phyloP scores from a whole-genome alignment of 2,329 filamentous ascomycete species.

The Trichoderma brevicompactum region DNA sequence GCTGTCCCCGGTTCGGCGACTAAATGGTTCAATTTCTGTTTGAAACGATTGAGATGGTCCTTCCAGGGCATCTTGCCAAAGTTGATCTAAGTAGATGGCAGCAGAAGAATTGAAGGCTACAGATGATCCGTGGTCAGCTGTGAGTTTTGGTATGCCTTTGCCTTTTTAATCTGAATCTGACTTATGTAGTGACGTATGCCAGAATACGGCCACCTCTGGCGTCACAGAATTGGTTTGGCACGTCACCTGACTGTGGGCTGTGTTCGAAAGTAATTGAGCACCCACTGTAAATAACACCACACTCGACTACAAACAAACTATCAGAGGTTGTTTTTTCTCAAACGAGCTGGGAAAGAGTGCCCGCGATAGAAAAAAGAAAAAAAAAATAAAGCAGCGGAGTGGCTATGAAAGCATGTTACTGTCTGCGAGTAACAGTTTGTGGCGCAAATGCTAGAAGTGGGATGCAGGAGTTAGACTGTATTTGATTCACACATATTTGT shows the following conservation, averaged over 20 bases:
- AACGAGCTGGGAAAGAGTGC: too few species aligned
- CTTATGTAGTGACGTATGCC: slow-evolving; percentile 8
- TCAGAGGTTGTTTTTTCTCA: too few species aligned
- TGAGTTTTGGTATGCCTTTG: neutral
- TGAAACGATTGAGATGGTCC: slow-evolving; percentile 46
- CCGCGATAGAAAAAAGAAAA: too few species aligned
- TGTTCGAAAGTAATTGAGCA: neutral
- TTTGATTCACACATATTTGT: too few species aligned
- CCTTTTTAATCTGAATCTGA: neutral
- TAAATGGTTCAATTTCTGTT: slow-evolving; percentile 45
- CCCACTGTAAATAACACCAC: too few species aligned
- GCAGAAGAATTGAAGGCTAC: neutral
- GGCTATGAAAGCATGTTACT: too few species aligned
- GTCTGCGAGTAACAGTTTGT: too few species aligned
- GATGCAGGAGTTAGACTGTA: too few species aligned
- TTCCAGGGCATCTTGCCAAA: slow-evolving; percentile 43
- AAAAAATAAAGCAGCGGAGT: too few species aligned
- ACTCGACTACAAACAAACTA: too few species aligned
- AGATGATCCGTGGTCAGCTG: neutral
- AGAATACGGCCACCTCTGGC: too few species aligned
- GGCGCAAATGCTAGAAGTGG: too few species aligned
- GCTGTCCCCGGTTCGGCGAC: slow-evolving; percentile 37
- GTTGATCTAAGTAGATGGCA: neutral
- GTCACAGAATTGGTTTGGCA: neutral
- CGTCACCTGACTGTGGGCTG: slow-evolving; percentile 13